Percentiles rank a stretch among this genome's conserved stretches.
These are phyloP conservation scores for Fonsecaea monophora DNA, from an alignment of 2,329 filamentous ascomycete species.

Conservation along the genomic window DNA sequence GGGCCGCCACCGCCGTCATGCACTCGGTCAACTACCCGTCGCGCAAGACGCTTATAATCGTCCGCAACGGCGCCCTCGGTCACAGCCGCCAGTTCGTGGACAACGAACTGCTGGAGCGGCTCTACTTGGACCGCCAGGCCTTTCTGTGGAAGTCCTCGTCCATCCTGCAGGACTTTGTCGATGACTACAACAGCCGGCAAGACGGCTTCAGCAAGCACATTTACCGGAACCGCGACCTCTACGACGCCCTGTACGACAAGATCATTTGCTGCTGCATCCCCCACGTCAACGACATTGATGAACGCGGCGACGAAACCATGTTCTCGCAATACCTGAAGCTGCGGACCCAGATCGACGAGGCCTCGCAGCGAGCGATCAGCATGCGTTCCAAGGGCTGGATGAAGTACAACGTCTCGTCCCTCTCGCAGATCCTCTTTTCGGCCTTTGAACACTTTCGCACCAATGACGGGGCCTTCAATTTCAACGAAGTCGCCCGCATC, in stretches of 20 bases:
- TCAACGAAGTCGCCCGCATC: constrained; percentile 11
- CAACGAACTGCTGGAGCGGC: constrained; percentile 1
- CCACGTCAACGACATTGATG: constrained; percentile 9
- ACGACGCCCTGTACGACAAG: constrained; percentile 11
- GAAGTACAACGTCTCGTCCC: constrained; percentile 16
- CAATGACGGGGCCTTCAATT: constrained; percentile 23
- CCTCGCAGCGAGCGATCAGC: constrained; percentile 3
- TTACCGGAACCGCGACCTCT: constrained; percentile 19
- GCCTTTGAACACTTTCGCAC: constrained; percentile 24
- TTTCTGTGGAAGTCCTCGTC: constrained; percentile 9
- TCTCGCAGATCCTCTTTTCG: constrained; percentile 19
- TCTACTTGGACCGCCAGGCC: constrained; percentile 11
- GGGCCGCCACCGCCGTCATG: constrained; percentile 13
- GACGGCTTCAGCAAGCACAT: constrained; percentile 13
- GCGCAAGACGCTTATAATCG: constrained; percentile 20
- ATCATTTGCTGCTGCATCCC: constrained; percentile 16
- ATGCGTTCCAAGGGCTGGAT: constrained; percentile 18
- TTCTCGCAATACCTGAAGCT: constrained; percentile 13
- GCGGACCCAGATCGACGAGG: constrained; percentile 16
- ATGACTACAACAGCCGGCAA: constrained; percentile 18
- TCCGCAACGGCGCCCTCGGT: constrained; percentile 14
- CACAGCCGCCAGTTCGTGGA: constrained; percentile 8
- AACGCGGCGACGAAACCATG: constrained; percentile 11
- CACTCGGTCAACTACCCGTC: constrained; percentile 23
- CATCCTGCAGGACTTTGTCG: constrained; percentile 14